phyloP scores from a whole-genome alignment of 1,284 basidiomycete species.

The Austroboletus niveus region DNA sequence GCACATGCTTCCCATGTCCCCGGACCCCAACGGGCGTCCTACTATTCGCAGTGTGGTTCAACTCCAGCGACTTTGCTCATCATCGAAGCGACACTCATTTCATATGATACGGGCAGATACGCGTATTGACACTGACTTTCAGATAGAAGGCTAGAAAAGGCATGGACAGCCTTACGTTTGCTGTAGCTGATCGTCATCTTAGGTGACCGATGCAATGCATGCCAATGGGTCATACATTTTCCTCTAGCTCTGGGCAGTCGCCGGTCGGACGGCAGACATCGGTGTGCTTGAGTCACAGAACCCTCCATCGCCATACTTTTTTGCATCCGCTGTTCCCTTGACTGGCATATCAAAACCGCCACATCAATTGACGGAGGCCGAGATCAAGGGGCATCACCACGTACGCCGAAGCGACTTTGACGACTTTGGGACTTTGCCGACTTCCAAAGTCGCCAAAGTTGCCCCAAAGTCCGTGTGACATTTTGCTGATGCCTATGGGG shows the following conservation, averaged over 20 bases:
- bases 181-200: no score
- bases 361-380: constrained; percentile 32
- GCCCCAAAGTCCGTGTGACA: no score
- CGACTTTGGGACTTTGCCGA: no score
- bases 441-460: no score
- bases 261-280: constrained; percentile 34
- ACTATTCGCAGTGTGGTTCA: constrained; percentile 34
- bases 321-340: constrained; percentile 44
- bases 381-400: constrained; percentile 26
- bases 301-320: constrained; percentile 29
- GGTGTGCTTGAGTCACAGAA: constrained; percentile 28
- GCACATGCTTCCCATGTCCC: constrained; percentile 21
- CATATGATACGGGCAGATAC: constrained; percentile 26
- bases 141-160: constrained; percentile 26
- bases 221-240: constrained; percentile 29
- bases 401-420: constrained; percentile 4
- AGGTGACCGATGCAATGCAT: constrained; percentile 40
- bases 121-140: constrained; percentile 21
- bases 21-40: constrained; percentile 17
- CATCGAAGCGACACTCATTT: constrained; percentile 18
- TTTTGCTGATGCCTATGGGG: no score
- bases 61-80: constrained; percentile 31
- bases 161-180: not conserved
- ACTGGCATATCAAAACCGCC: constrained; percentile 13
- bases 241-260: constrained; percentile 37